Evolutionary conservation across 192 early-diverging fungal species (phyloP).

Genomic region (Linnemannia exigua): DNA sequence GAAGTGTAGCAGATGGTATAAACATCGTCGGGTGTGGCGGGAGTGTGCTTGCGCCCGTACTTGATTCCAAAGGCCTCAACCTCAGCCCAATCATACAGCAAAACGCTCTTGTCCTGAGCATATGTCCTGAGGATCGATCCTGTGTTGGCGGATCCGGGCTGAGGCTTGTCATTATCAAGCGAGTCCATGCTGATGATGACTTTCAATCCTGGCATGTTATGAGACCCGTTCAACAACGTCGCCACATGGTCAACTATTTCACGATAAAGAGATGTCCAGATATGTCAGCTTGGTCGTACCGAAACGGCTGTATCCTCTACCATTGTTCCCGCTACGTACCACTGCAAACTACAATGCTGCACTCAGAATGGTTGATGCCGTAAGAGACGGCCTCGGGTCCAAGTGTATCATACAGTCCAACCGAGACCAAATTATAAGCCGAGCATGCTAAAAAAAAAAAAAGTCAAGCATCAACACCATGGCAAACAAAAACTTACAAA

Average conservation of each 20-base stretch:
- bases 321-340: constrained; percentile 17
- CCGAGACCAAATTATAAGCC: constrained; percentile 74
- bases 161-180: constrained; percentile 60
- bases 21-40: constrained; percentile 76
- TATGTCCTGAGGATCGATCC: constrained; percentile 66
- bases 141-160: constrained; percentile 22
- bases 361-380: constrained; percentile 89
- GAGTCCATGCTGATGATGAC: constrained; percentile 83
- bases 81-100: constrained; percentile 68
- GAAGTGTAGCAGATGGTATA: constrained; percentile 86
- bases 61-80: constrained; percentile 74
- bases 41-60: constrained; percentile 65
- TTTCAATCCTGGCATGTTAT: constrained; percentile 77
- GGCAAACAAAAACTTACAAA: not conserved
- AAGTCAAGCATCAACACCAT: not conserved
- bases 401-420: constrained; percentile 92
- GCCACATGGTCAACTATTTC: constrained; percentile 62
- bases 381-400: constrained; percentile 88
- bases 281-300: not conserved
- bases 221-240: constrained; percentile 64
- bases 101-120: constrained; percentile 74
- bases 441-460: constrained; percentile 58
- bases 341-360: constrained; percentile 76
- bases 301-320: not conserved
- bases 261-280: too few species aligned